Percentiles rank a stretch among this genome's conserved stretches.
phyloP scores from a whole-genome alignment of 257 asterid genomes.

The Jacaranda mimosifolia region DNA sequence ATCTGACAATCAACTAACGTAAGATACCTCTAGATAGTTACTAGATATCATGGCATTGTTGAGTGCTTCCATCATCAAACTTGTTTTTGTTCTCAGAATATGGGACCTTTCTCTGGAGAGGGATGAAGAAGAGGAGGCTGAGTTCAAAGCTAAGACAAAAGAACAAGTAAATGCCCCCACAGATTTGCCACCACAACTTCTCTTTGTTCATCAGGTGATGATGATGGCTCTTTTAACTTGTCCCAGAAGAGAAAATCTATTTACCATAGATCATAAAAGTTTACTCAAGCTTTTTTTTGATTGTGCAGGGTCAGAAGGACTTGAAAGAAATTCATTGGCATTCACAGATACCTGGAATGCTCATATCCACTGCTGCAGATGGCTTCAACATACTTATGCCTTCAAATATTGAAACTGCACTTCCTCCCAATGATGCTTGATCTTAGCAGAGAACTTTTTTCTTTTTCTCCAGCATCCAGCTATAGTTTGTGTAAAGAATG shows the following conservation, averaged over 20 bases:
- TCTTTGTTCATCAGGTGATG: conserved; percentile 93
- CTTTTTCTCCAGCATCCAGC: too few relatives aligned
- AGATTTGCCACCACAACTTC: conserved; percentile 94
- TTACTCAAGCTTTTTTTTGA: neutral
- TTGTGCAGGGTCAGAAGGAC: conserved; percentile 91
- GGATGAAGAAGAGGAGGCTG: conserved; percentile 95
- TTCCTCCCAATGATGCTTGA: conserved; percentile 43
- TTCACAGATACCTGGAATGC: conserved; percentile 92
- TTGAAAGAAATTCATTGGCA: conserved; percentile 98
- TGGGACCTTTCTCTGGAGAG: conserved; percentile 97
- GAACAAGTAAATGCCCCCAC: conserved; percentile 81
- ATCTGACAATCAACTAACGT: conserved; percentile 91
- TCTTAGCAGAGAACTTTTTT: neutral
- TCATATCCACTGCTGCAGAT: conserved; percentile 89
- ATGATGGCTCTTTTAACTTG: neutral
- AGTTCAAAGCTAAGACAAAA: conserved; percentile 74
- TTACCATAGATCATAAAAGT: neutral
- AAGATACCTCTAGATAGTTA: conserved; percentile 36
- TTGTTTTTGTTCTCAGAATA: conserved; percentile 52
- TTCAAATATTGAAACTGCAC: conserved; percentile 66
- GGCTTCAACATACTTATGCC: conserved; percentile 90
- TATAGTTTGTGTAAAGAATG: conserved; percentile 5
- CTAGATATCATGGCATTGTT: neutral
- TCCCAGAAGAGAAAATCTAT: neutral
- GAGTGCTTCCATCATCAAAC: neutral